phyloP scores from a whole-genome alignment of 2,329 filamentous ascomycete species.

The Escovopsis sp. region DNA sequence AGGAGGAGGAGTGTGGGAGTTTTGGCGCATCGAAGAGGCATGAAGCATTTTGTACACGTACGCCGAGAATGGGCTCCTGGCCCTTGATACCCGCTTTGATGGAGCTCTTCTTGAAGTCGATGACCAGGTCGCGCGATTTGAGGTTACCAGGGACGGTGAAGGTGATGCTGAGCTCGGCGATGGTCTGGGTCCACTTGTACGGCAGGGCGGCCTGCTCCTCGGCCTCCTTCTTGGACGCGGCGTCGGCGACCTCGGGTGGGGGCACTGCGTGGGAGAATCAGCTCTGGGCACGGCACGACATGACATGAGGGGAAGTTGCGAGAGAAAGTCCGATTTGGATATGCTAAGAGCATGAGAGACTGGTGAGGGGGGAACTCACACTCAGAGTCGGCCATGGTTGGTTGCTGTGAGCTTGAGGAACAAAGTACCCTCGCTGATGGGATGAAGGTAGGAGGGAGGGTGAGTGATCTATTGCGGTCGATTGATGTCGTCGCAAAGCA shows the following conservation, averaged over 20 bases:
- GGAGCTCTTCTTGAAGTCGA: conserved; percentile 67
- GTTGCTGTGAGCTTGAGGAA: no score
- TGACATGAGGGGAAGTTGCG: no score
- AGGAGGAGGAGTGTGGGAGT: background rate
- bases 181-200: conserved; percentile 95
- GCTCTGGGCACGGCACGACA: background rate
- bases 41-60: no score
- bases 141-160: conserved; percentile 67
- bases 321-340: no score
- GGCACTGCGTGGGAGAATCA: no score
- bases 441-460: no score
- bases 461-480: no score
- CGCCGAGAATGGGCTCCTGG: conserved; percentile 69
- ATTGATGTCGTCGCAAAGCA: no score
- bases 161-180: conserved; percentile 71
- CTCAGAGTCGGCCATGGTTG: no score
- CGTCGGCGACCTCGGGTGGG: conserved; percentile 19
- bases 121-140: conserved; percentile 69
- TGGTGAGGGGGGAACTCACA: no score
- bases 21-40: background rate
- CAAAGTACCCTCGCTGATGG: no score
- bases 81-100: conserved; percentile 78
- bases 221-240: conserved; percentile 54
- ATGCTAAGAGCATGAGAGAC: no score
- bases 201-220: conserved; percentile 83